These are phyloP conservation scores for Diophrys sp. DNA, from an alignment of 73 alveolate species.

Conservation along the genomic window DNA sequence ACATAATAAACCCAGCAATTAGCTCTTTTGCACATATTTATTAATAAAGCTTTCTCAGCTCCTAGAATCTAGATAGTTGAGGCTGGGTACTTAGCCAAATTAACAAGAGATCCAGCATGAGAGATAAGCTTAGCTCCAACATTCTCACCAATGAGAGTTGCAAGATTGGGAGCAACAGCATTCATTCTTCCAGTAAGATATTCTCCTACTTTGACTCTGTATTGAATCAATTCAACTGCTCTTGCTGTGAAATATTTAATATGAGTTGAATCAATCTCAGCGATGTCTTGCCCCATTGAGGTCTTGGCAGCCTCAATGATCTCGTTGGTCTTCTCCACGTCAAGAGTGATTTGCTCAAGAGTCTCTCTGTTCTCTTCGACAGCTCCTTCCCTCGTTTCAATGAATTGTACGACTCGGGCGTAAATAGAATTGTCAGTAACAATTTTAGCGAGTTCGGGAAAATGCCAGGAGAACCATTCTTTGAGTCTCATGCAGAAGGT, in stretches of 20 bases:
- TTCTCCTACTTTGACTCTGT: slow-evolving; percentile 80
- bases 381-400: slow-evolving; percentile 75
- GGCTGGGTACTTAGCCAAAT: slow-evolving; percentile 96
- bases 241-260: slow-evolving; percentile 76
- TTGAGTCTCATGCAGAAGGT: slow-evolving; percentile 94
- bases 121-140: slow-evolving; percentile 94
- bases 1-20: no score
- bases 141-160: slow-evolving; percentile 92
- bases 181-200: slow-evolving; percentile 84
- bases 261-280: slow-evolving; percentile 77
- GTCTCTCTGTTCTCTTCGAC: slow-evolving; percentile 68
- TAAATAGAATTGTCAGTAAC: slow-evolving; percentile 83
- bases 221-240: slow-evolving; percentile 79
- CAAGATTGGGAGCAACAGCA: slow-evolving; percentile 93
- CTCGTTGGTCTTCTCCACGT: slow-evolving; percentile 85
- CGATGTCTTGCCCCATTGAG: slow-evolving; percentile 91
- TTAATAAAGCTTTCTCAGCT: slow-evolving; percentile 97
- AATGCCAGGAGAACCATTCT: slow-evolving; percentile 98
- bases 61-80: slow-evolving; percentile 93
- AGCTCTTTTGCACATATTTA: slow-evolving; percentile 95
- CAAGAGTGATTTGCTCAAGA: slow-evolving; percentile 80
- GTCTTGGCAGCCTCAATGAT: slow-evolving; percentile 86
- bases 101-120: slow-evolving; percentile 91
- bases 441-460: slow-evolving; percentile 93
- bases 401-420: slow-evolving; percentile 75